Base-by-base conservation (phyloP, 169 alveolate genomes). In the Plasmodium blacklocki region DNA sequence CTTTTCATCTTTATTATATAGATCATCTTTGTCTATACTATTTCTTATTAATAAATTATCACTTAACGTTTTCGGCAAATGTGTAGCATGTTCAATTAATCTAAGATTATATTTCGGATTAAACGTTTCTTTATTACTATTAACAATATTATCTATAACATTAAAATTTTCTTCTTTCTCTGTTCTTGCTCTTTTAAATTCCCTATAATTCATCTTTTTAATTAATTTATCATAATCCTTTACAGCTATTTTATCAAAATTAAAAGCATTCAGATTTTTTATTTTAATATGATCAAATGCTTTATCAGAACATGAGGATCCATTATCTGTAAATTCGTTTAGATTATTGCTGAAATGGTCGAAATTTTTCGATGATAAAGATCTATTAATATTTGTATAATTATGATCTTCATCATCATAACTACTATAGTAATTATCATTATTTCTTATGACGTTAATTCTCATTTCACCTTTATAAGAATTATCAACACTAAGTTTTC, bases 101-200 rank as follows among this genome's bases (percentile, higher is more conserved):
- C 93, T 72, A 45, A 93, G 71, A 75, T 93, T 88, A 74, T 78
- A 66, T 64, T 87, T 93, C 0, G 96, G 96, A 76, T 93, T 59
- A 62, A 71, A 71, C 0, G 66, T 72, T 64, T 86, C 92, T 62
- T 58, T 83, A n/a, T 71, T 47, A 47, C 63, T 71, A 60, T 72
- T 76, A 47, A 86, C 88, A 23, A 86, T 71, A 23, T 67, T 86
- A 14, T 86, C 87, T n/a, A 86, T 86, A 29, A 71, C 74, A 45
- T 54, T 70, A 47, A 86, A 67, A 14, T 83, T n/a, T 56, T 83
- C 91, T 56, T 83, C 91, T 15, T 70, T 83, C 45, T 68, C 66
- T 11, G 52, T 29, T 32, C 29, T 26, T 11, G 64, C 58, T 68
- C 91, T 83, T 54, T 83, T 83, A 23, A 83, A 83, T 68, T 83